Conservation (phyloP, 83 land plant species). For the Diphasiastrum complanatum region DNA sequence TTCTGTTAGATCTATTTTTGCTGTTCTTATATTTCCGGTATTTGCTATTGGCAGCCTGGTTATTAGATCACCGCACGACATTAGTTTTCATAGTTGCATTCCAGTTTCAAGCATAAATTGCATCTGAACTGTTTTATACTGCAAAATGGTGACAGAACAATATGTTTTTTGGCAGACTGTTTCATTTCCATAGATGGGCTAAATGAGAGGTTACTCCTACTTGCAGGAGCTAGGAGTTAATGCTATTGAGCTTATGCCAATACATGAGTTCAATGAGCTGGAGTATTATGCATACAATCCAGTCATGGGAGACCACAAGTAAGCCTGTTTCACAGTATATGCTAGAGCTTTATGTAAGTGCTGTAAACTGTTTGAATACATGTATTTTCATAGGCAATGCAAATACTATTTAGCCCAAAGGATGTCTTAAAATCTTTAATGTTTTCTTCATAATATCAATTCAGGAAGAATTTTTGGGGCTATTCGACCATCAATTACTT, state of each 20-base stretch:
- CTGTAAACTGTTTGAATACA: not conserved
- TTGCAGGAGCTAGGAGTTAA: constrained; percentile 87
- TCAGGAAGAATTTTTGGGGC: constrained; percentile 96
- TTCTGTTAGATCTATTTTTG: too few relatives aligned
- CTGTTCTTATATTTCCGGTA: not conserved
- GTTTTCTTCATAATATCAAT: too few relatives aligned
- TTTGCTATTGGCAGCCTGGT: too few relatives aligned
- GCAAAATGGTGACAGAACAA: too few relatives aligned
- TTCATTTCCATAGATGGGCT: too few relatives aligned
- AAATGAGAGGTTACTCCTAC: too few relatives aligned
- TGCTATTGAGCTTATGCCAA: constrained; percentile 94
- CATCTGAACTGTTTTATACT: too few relatives aligned
- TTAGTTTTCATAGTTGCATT: too few relatives aligned
- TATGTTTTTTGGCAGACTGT: not conserved
- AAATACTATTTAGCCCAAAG: not conserved
- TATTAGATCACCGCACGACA: too few relatives aligned
- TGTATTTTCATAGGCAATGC: not conserved
- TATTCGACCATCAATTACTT: constrained; percentile 92
- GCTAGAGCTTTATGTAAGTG: not conserved
- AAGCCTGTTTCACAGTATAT: constrained; percentile 9
- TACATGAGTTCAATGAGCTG: constrained; percentile 93
- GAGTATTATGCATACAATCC: constrained; percentile 71
- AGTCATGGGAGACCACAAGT: constrained; percentile 76
- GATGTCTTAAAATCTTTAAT: not conserved
- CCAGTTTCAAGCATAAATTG: too few relatives aligned